phyloP scores from a whole-genome alignment of 495 filamentous ascomycete genomes.

The Chaetomium cochliodes region DNA sequence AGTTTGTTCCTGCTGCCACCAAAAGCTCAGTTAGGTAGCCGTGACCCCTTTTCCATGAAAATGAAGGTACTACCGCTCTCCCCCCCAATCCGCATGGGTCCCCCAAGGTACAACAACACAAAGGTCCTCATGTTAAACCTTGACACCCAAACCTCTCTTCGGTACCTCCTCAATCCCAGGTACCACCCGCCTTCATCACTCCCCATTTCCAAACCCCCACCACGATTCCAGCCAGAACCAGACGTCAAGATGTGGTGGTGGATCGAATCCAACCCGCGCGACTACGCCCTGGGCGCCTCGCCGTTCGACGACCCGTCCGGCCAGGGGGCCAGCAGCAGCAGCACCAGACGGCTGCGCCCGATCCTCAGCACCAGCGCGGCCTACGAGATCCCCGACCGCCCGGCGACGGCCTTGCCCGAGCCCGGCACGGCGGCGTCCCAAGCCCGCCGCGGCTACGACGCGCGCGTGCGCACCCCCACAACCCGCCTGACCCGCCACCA shows the following conservation, averaged over 20 bases:
- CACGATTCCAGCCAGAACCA: neutral
- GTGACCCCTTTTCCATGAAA: neutral
- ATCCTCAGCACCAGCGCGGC: too few relatives aligned
- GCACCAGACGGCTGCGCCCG: too few relatives aligned
- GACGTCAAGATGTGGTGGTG: slow-evolving; percentile 3
- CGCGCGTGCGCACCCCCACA: slow-evolving; percentile 31
- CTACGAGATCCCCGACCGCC: neutral
- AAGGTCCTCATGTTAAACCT: neutral
- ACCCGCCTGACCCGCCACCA: slow-evolving; percentile 38
- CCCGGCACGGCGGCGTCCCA: slow-evolving; percentile 2
- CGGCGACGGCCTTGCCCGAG: neutral
- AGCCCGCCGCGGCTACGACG: slow-evolving; percentile 7
- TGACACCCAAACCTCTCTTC: too few relatives aligned
- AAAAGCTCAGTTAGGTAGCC: neutral
- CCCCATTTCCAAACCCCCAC: neutral
- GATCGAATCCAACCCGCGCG: slow-evolving; percentile 4
- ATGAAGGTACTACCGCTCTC: neutral
- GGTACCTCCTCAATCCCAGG: neutral
- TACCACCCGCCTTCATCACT: neutral
- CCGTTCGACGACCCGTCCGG: too few relatives aligned
- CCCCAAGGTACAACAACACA: neutral
- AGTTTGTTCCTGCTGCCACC: neutral
- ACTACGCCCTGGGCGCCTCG: too few relatives aligned
- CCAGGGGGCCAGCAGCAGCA: too few relatives aligned
- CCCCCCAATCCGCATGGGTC: neutral